Conservation (phyloP, 2,329 filamentous ascomycete species). For the Camptophora hylomeconis region DNA sequence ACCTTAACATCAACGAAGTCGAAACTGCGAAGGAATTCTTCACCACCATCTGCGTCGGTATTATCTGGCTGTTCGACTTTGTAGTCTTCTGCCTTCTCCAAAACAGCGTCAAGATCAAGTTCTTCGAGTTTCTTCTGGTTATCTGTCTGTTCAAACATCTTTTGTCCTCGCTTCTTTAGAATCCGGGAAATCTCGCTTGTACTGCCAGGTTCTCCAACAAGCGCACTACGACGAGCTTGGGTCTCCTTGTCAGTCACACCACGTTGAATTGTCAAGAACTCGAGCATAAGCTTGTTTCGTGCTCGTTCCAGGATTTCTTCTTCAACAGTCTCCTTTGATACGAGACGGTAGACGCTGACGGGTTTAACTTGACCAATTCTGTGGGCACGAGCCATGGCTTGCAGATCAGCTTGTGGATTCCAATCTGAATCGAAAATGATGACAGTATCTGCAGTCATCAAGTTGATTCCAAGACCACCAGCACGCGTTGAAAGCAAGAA, state of each 20-base stretch:
- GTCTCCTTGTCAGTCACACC: conserved; percentile 90
- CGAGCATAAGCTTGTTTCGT: conserved; percentile 91
- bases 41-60: conserved; percentile 88
- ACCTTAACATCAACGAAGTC: conserved; percentile 98
- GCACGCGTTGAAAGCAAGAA: conserved; percentile 91
- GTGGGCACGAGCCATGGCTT: conserved; percentile 96
- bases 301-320: conserved; percentile 94
- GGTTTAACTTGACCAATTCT: conserved; percentile 94
- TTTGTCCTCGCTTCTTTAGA: conserved; percentile 93
- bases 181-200: conserved; percentile 94
- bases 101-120: conserved; percentile 90
- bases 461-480: conserved; percentile 93
- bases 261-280: conserved; percentile 93
- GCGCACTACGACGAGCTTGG: conserved; percentile 48
- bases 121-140: conserved; percentile 96
- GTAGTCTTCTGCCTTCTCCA: conserved; percentile 93
- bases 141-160: conserved; percentile 95
- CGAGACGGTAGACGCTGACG: conserved; percentile 89
- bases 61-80: conserved; percentile 92
- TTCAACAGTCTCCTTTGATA: conserved; percentile 96
- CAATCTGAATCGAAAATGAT: conserved; percentile 97
- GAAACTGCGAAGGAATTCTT: conserved; percentile 80
- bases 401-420: conserved; percentile 96
- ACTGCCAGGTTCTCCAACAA: conserved; percentile 65
- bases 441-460: conserved; percentile 98